Percentiles rank a stretch among this genome's conserved stretches.
These are phyloP conservation scores for Oryza rufipogon DNA, from an alignment of 176 grass and related monocot species.

Conservation along the genomic window DNA sequence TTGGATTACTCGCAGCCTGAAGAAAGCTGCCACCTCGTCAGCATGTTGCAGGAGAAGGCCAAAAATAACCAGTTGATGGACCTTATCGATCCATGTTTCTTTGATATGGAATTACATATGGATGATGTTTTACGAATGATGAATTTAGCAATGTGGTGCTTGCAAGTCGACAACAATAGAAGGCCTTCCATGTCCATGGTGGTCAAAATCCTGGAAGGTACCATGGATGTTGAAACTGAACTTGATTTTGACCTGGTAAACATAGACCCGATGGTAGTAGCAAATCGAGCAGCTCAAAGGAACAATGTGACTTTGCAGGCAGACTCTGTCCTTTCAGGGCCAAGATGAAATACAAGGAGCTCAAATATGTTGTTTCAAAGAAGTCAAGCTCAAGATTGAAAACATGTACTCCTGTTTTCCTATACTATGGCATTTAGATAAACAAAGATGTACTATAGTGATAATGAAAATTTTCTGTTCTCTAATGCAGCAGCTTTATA, in stretches of 20 bases:
- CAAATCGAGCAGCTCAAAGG: neutral
- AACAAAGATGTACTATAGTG: neutral
- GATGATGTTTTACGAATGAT: slow-evolving; percentile 47
- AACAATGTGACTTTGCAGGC: slow-evolving; percentile 9
- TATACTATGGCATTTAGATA: neutral
- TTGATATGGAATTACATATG: slow-evolving; percentile 26
- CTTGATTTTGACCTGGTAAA: slow-evolving; percentile 51
- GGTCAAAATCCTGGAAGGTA: slow-evolving; percentile 61
- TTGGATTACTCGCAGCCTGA: slow-evolving; percentile 51
- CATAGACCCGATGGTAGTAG: slow-evolving; percentile 9
- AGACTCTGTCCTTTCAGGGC: slow-evolving; percentile 45
- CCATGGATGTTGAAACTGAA: slow-evolving; percentile 43
- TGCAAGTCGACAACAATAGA: slow-evolving; percentile 45
- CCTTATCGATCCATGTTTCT: slow-evolving; percentile 28
- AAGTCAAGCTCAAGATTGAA: neutral
- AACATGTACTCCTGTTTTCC: neutral
- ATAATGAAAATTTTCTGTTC: no score
- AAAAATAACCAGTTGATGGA: slow-evolving; percentile 37
- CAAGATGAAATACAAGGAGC: slow-evolving; percentile 27
- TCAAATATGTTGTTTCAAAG: neutral
- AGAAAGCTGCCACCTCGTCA: slow-evolving; percentile 46
- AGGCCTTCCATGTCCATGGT: slow-evolving; percentile 59
- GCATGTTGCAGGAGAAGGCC: slow-evolving; percentile 40
- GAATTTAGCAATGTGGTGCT: slow-evolving; percentile 55
- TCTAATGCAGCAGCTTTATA: neutral